Evolutionary conservation across 1,284 basidiomycete species (phyloP), one percentile per base, ranked within the genome.

Genomic region (Cutaneotrichosporon sp.): DNA sequence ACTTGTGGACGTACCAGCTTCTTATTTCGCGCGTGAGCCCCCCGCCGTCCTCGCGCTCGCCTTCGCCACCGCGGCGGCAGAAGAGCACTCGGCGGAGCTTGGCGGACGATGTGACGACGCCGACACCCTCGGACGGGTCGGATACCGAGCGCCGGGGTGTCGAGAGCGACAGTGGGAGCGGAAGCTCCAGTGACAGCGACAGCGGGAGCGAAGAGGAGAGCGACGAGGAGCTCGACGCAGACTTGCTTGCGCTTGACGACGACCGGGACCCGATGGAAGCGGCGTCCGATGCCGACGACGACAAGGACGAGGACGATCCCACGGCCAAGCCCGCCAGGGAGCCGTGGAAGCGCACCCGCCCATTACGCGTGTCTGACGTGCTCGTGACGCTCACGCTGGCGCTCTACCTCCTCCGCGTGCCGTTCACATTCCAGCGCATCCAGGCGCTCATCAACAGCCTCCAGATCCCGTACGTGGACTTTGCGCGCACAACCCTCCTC

Each of bases 401-500:
- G 2, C 89, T 89, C 65, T 92, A 90, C 90, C 85, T 85, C 27
- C 72, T 93, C 72, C 83, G 92, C 20, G 76, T 92, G 33, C 91
- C 92, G 0, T 81, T 90, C 6, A 81, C 89, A 66, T 88, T 88
- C 71, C 83, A 83, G 66, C 90, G 93, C 71, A 84, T 95, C 52
- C 83, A 87, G 43, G 81, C 81, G 92, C 56, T 70, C 20, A 86
- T 94, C 50, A 88, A 92, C 68, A 80, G 81, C 24, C 88, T 89
- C 71, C 81, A 86, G 33, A 81, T 97, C 42, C 92, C 93, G 0
- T 97, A 92, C 79, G 82, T 97, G 51, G 89, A 94, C 69, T 84
- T 87, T 36, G 77, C 87, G 29, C 84, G 85, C 46, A 72, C 78
- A 2, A 73, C 65, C 18, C 73, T 85, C 34, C 79, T 97, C 2